These are phyloP conservation scores for Sclerotinia trifoliorum DNA, from an alignment of 2,329 filamentous ascomycete species.

Conservation along the genomic window DNA sequence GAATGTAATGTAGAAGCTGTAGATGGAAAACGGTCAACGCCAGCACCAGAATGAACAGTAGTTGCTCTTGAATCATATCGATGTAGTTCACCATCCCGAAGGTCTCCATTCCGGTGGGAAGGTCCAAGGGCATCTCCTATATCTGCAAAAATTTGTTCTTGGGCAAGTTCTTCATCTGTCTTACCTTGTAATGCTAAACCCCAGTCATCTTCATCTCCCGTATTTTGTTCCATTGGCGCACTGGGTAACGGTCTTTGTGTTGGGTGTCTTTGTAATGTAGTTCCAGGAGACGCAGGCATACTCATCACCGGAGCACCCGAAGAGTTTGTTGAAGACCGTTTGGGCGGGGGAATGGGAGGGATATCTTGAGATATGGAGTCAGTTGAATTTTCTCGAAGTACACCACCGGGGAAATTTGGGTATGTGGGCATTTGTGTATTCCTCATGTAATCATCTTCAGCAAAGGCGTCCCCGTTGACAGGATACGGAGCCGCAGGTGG, in stretches of 20 bases:
- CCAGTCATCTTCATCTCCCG: slow-evolving; percentile 36
- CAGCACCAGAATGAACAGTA: slow-evolving; percentile 44
- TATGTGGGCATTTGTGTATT: slow-evolving; percentile 30
- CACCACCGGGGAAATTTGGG: slow-evolving; percentile 32
- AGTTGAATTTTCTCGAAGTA: slow-evolving; percentile 10
- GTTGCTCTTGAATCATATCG: slow-evolving; percentile 53
- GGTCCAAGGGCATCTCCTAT: slow-evolving; percentile 40
- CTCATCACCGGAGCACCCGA: slow-evolving; percentile 25
- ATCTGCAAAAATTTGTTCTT: slow-evolving; percentile 41
- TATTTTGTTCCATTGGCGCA: slow-evolving; percentile 35
- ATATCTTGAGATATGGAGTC: slow-evolving; percentile 24
- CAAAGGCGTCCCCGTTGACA: slow-evolving; percentile 35
- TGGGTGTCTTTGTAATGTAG: slow-evolving; percentile 39
- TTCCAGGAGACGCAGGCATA: slow-evolving; percentile 25
- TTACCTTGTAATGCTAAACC: slow-evolving; percentile 28
- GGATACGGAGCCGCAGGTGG: slow-evolving; percentile 33
- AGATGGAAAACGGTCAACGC: slow-evolving; percentile 52
- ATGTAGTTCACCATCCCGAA: slow-evolving; percentile 50
- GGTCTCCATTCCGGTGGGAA: slow-evolving; percentile 45
- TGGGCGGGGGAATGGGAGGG: slow-evolving; percentile 28
- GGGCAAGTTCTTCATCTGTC: slow-evolving; percentile 34
- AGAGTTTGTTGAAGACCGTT: slow-evolving; percentile 32
- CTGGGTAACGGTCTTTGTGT: slow-evolving; percentile 39
- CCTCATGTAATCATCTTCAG: slow-evolving; percentile 31
- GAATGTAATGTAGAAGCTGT: slow-evolving; percentile 48